Base-by-base conservation (phyloP, 1,139 yeast species). In the Yamadazyma blattariae region DNA sequence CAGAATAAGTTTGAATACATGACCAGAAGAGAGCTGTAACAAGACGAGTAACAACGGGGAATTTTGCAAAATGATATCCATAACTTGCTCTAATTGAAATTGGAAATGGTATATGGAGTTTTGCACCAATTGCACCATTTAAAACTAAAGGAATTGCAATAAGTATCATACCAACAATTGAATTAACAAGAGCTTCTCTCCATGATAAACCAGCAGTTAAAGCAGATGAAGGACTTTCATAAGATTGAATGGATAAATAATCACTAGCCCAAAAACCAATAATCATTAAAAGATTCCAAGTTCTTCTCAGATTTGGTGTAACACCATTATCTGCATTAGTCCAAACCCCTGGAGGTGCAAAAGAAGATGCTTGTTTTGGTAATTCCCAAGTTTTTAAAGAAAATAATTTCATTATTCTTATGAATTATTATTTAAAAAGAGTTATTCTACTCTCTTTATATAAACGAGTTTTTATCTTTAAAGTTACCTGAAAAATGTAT, bases 21-120 rank as follows among this genome's bases (percentile, higher is more conserved):
- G 58, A 64, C 65, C 67, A 64, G 39, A 64, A 56, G 14, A 57
- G 46, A 5, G 67, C 67, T 23, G 64, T 59, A 22, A 57, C 48
- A 37, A 58, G 48, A 39, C 70, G 51, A 11, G 57, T 53, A 11
- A 63, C 45, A 28, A 64, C 54, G 8, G 63, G 61, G 38, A 62
- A 53, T 29, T 52, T 50, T 11, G 61, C 52, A 31, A 61, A 55
- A 32, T 54, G 46, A 26, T 48, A 50, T 2, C 71, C 70, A 40
- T 61, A 64, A 9, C 58, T 46, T 5, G 65, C 49, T 17, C 70
- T 50, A 16, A 53, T 52, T 18, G 56, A 51, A 9, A 64, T 54
- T 2, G 70, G 64, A 40, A 59, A 64, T 4, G 67, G 63, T 11
- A 64, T 57, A 36, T 60, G 67, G 12, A 54, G 47, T 17, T 40